A percentile compares a stretch with the other conserved stretches of the same genome.
These are phyloP conservation scores for Phylloporus sp. DNA, from an alignment of 768 basidiomycete species.

Conservation along the genomic window DNA sequence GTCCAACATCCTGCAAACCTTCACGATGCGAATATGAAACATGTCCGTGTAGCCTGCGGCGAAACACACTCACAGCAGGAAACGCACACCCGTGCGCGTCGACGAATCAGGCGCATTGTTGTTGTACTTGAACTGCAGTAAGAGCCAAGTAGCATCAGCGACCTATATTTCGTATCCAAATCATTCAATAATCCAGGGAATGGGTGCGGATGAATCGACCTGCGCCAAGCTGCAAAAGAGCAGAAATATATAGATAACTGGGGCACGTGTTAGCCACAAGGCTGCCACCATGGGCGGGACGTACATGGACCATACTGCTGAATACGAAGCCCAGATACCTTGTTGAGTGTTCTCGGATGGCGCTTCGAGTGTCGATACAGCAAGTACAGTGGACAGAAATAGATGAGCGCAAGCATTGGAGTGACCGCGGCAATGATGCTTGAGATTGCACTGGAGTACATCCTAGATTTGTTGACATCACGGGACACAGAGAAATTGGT, in stretches of 20 bases:
- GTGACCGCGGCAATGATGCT: constrained; percentile 34
- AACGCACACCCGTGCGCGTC: constrained; percentile 41
- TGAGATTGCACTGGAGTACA: constrained; percentile 35
- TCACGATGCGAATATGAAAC: constrained; percentile 5
- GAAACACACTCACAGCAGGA: constrained; percentile 43
- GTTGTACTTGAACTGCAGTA: constrained; percentile 53
- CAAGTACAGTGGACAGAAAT: constrained; percentile 50
- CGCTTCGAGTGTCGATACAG: constrained; percentile 43
- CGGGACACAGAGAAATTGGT: constrained; percentile 10
- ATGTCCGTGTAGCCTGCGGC: background rate
- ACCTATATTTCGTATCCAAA: constrained; percentile 31
- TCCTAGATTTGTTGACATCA: constrained; percentile 27
- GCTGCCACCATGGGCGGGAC: background rate
- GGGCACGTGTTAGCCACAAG: constrained; percentile 19
- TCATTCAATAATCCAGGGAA: constrained; percentile 3
- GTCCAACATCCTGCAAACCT: constrained; percentile 66
- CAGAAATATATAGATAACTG: constrained; percentile 51
- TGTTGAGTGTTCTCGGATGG: constrained; percentile 48
- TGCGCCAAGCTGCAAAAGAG: constrained; percentile 46
- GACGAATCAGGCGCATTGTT: constrained; percentile 47
- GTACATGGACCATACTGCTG: constrained; percentile 53
- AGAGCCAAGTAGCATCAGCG: constrained; percentile 55
- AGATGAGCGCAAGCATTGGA: constrained; percentile 39
- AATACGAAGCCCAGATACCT: constrained; percentile 42
- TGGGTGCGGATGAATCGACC: constrained; percentile 26